Conservation (phyloP, 441 rosid species). For the Populus trichocarpa region DNA sequence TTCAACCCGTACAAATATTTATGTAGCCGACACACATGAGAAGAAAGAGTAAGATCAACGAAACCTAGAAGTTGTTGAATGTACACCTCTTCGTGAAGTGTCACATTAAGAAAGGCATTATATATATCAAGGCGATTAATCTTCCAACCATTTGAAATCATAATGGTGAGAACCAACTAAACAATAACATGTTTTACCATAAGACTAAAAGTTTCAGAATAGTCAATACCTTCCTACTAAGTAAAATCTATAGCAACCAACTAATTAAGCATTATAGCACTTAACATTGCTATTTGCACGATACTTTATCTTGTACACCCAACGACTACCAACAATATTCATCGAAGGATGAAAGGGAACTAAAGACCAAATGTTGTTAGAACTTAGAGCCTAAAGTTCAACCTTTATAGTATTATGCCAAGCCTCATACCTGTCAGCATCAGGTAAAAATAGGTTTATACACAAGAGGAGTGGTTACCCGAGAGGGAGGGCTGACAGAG, state of each 20-base stretch:
- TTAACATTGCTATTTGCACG: neutral
- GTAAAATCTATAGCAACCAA: neutral
- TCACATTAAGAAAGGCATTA: neutral
- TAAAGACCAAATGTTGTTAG: no score
- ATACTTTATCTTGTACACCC: neutral
- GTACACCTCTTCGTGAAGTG: neutral
- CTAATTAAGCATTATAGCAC: neutral
- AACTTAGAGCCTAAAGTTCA: no score
- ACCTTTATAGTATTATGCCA: no score
- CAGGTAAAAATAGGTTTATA: no score
- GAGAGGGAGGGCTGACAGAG: no score
- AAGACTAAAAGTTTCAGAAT: slow-evolving; percentile 12
- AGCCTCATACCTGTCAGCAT: no score
- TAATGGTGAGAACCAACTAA: neutral
- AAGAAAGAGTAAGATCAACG: no score
- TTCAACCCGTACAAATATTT: neutral
- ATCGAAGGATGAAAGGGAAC: no score
- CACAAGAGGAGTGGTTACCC: no score
- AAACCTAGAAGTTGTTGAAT: no score
- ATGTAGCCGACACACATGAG: no score
- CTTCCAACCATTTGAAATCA: neutral
- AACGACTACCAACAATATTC: no score
- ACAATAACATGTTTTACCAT: slow-evolving; percentile 8
- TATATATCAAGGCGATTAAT: neutral
- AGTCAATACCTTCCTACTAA: neutral